Evolutionary conservation across 345 rosid genomes (phyloP), one percentile per base, ranked within the genome.

Genomic region (Garcia nutans): DNA sequence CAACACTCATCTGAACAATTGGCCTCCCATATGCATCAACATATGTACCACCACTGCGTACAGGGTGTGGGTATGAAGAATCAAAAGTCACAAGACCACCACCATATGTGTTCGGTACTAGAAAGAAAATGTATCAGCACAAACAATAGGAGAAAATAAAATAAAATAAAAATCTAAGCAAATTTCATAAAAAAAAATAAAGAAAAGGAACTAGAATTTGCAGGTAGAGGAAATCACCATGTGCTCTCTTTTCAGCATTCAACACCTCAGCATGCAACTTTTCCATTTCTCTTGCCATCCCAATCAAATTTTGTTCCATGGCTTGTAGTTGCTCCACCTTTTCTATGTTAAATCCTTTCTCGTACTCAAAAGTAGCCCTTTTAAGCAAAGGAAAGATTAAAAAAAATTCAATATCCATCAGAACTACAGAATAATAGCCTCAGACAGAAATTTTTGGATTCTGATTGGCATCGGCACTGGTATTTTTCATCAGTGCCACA

Each of bases 261-360:
- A 65, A 61, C 68, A 90, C 85, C 72, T 88, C 91, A 61, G 84
- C 79, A 19, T 81, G 85, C 68, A 94, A 76, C 56, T 78, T 88
- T 80, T 92, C 97, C 70, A 90, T 83, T 77, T 87, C 87, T 78
- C 86, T 87, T 47, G 90, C 97, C 78, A 89, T 89, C 69, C 80
- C 88, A 33, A 88, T 86, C 28, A 92, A 84, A 67, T 81, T 83
- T 45, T 83, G 86, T 84, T 94, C 97, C 91, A 76, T 87, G 17
- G 83, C 86, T 82, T 84, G 86, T 84, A 94, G 56, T 71, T 87
- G 87, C 79, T 59, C 81, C 81, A 90, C 95, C 79, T 81, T 86
- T 75, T 84, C 92, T 58, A 91, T 76, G 82, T 94, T 94, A 65
- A 63, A 79, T 77, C 88, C 84, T 85, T 92, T 92, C 82, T 90